phyloP scores from a whole-genome alignment of 2,329 filamentous ascomycete genomes.

The Fusarium marasasianum region DNA sequence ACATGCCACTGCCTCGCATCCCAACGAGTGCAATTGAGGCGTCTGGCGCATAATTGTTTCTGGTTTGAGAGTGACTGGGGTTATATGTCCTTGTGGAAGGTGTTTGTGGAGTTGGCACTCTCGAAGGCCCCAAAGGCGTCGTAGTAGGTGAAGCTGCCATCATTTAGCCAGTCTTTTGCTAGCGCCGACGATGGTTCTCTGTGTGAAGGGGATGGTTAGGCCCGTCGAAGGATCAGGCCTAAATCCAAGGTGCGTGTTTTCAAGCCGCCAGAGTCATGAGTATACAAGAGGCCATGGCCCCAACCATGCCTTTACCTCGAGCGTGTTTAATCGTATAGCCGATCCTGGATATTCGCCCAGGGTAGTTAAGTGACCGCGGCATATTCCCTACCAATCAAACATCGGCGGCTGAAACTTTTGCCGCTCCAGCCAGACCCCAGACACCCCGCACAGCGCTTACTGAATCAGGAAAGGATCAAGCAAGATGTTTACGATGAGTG shows the following conservation, averaged over 20 bases:
- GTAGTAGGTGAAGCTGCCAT: accelerated
- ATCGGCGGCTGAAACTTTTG: not conserved
- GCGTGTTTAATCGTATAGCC: not conserved
- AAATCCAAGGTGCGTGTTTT: accelerated
- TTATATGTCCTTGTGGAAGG: not conserved
- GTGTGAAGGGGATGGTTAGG: not conserved
- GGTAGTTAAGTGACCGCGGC: not conserved
- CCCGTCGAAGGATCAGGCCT: accelerated
- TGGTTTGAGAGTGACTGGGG: not conserved
- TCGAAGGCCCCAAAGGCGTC: accelerated
- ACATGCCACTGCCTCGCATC: constrained; percentile 5
- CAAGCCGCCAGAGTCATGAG: not conserved
- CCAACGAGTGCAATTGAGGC: constrained; percentile 1
- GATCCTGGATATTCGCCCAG: not conserved
- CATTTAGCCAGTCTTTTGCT: not conserved
- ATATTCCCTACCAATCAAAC: not conserved
- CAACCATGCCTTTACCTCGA: not conserved
- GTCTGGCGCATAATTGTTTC: not conserved
- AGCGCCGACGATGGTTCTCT: too few species aligned
- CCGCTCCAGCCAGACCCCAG: not conserved
- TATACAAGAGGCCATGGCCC: not conserved
- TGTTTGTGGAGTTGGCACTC: not conserved
- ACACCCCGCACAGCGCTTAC: not conserved
- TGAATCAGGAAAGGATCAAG: not conserved
- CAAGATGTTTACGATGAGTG: not conserved